Base-by-base conservation (phyloP, 306 rosid genomes). In the Canavalia gladiata region DNA sequence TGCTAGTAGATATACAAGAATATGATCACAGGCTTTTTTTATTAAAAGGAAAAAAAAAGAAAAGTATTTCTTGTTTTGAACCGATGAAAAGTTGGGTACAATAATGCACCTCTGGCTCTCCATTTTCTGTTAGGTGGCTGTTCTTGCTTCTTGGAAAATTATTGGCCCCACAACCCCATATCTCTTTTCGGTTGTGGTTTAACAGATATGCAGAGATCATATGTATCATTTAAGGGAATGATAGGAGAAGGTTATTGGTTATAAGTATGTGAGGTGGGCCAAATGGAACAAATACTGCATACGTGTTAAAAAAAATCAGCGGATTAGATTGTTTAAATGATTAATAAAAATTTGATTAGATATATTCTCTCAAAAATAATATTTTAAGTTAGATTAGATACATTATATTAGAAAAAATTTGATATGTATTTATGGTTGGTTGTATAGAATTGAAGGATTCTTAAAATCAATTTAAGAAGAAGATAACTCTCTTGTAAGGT, bases 1-100 rank as follows among this genome's bases (percentile, higher is more conserved):
- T 52, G 80, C 4, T 56, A 29, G 79, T 75, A 80, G 88, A 89
- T 81, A 86, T 62, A 59, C 31, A 51, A 35, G 72, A 55, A 65
- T 43, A 68, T 76, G 8, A 74, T 68, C 31, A 58, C 49, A 37
- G 12, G 30, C 57, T 76, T 66, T 6, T 57, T 55, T 7, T 41
- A 4, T 30, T 25, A 25, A 4, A 47, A 42, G 28, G 31, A 6
- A 3, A 62, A 6, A 49, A 30, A 33, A 25, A 39, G 8, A 41
- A 4, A 74, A 51, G 2, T 57, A 9, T 74, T 77, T 50, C 56
- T 43, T 75, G 58, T 56, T 30, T 67, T 30, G 63, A 81, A 68
- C 4, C 39, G 54, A 67, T 42, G 72, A 46, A 83, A 54, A 74
- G 72, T 31, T 84, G 57, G 65, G 42, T 51, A 70, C 29, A 68